Conservation (phyloP, 2,329 filamentous ascomycete genomes). For the Cladosporium sp. region DNA sequence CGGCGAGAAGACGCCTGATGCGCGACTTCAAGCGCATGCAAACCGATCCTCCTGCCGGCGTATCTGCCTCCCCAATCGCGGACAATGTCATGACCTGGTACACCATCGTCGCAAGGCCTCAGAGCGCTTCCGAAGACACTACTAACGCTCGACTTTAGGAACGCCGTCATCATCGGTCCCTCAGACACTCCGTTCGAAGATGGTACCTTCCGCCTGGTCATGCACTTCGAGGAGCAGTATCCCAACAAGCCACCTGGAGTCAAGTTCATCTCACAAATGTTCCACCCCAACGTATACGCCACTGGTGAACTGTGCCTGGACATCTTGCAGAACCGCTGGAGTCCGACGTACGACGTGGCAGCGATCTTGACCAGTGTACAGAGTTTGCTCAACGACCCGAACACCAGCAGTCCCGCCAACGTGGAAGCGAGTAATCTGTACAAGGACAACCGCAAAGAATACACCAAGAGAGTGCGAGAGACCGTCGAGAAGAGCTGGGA, state of each 20-base stretch:
- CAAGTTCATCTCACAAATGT: slow-evolving; percentile 99
- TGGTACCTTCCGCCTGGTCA: slow-evolving; percentile 93
- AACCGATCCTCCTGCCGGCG: slow-evolving; percentile 93
- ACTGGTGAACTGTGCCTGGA: slow-evolving; percentile 95
- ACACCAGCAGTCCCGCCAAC: slow-evolving; percentile 96
- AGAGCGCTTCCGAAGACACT: neutral
- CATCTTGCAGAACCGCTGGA: slow-evolving; percentile 97
- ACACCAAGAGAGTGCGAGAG: slow-evolving; percentile 89
- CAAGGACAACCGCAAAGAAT: slow-evolving; percentile 96
- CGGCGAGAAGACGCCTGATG: slow-evolving; percentile 93
- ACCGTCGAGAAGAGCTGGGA: slow-evolving; percentile 99
- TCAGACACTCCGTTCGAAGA: slow-evolving; percentile 98
- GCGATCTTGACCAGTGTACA: slow-evolving; percentile 97
- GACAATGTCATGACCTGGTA: slow-evolving; percentile 98
- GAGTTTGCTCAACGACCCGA: slow-evolving; percentile 94
- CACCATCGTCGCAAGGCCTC: neutral
- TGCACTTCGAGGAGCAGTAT: slow-evolving; percentile 99
- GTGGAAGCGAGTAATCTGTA: slow-evolving; percentile 97
- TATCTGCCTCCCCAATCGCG: slow-evolving; percentile 91
- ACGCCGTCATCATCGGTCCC: slow-evolving; percentile 95
- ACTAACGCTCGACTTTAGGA: slow-evolving; percentile 56
- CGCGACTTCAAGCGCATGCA: slow-evolving; percentile 99
- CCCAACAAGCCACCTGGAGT: slow-evolving; percentile 97
- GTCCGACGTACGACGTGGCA: slow-evolving; percentile 96
- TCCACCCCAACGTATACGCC: slow-evolving; percentile 97